A percentile compares a stretch with the other conserved stretches of the same genome.
These are phyloP conservation scores for Xylaria digitata DNA, from an alignment of 2,329 filamentous ascomycete species.

Conservation along the genomic window DNA sequence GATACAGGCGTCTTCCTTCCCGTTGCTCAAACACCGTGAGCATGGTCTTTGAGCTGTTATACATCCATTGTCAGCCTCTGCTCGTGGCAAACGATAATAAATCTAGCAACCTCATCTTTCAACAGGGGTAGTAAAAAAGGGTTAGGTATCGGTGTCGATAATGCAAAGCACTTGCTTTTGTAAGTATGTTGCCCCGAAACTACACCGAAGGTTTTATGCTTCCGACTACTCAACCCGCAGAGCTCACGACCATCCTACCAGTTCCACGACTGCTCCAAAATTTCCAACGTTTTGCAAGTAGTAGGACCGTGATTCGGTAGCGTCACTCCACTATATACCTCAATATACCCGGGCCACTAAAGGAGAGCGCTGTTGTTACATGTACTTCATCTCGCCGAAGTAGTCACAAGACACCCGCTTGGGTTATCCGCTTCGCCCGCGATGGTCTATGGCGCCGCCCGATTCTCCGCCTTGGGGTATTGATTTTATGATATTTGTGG, in stretches of 20 bases:
- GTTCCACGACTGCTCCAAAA: background rate
- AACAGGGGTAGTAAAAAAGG: background rate
- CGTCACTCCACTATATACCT: background rate
- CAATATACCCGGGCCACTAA: background rate
- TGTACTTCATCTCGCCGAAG: background rate
- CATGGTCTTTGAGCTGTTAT: slow-evolving; percentile 77
- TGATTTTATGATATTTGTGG: slow-evolving; percentile 3
- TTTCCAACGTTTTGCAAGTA: slow-evolving; percentile 1
- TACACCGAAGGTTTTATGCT: background rate
- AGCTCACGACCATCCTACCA: background rate
- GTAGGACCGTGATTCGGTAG: background rate
- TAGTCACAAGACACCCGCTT: slow-evolving; percentile 13
- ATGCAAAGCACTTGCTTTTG: slow-evolving; percentile 34
- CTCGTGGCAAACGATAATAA: slow-evolving; percentile 6
- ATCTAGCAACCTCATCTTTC: background rate
- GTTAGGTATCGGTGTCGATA: background rate
- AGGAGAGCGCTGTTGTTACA: background rate
- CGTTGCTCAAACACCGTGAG: slow-evolving; percentile 79
- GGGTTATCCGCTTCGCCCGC: slow-evolving; percentile 22
- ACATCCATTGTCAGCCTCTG: slow-evolving; percentile 50
- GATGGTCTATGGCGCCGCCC: slow-evolving; percentile 10
- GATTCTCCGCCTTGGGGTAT: background rate
- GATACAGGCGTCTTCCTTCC: slow-evolving; percentile 82
- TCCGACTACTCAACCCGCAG: background rate
- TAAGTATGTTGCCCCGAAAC: slow-evolving; percentile 1